Percentiles rank a stretch among this genome's conserved stretches.
Conservation (phyloP, 2,329 filamentous ascomycete genomes). For the Fusarium longipes region DNA sequence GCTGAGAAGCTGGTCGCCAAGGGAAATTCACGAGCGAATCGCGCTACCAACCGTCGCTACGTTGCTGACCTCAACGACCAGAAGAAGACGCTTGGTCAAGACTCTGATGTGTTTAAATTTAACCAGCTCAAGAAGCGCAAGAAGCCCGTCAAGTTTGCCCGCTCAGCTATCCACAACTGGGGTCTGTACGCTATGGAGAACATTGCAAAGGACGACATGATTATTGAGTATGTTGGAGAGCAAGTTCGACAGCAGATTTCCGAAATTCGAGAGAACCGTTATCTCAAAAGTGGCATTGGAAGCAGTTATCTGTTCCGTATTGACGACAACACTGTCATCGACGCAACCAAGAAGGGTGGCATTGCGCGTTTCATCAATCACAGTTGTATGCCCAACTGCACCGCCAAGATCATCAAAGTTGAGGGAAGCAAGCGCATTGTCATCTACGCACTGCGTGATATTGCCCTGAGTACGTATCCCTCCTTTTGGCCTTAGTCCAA, state of each 20-base stretch:
- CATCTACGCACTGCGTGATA: conserved; percentile 97
- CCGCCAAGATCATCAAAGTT: conserved; percentile 98
- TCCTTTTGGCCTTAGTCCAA: not conserved
- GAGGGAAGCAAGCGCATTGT: conserved; percentile 98
- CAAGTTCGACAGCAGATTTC: conserved; percentile 97
- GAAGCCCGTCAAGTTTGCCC: conserved; percentile 97
- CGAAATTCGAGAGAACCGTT: conserved; percentile 92
- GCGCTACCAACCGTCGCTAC: conserved; percentile 93
- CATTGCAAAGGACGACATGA: conserved; percentile 98
- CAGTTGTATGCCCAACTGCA: conserved; percentile 98
- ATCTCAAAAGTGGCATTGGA: conserved; percentile 95
- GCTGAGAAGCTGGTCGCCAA: conserved; percentile 86
- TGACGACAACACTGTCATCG: conserved; percentile 96
- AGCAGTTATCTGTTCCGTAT: conserved; percentile 98
- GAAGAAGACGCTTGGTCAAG: conserved; percentile 84
- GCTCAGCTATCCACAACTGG: conserved; percentile 99
- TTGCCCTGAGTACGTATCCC: conserved; percentile 82
- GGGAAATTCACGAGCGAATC: conserved; percentile 90
- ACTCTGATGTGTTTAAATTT: conserved; percentile 94
- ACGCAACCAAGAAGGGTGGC: conserved; percentile 97
- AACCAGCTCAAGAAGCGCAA: conserved; percentile 99
- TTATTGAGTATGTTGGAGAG: conserved; percentile 99
- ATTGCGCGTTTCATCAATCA: conserved; percentile 99
- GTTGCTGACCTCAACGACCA: conserved; percentile 96
- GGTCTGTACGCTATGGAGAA: conserved; percentile 97